Evolutionary conservation across 805 yeast species (phyloP).

Genomic region (Kuraishia piskuri): DNA sequence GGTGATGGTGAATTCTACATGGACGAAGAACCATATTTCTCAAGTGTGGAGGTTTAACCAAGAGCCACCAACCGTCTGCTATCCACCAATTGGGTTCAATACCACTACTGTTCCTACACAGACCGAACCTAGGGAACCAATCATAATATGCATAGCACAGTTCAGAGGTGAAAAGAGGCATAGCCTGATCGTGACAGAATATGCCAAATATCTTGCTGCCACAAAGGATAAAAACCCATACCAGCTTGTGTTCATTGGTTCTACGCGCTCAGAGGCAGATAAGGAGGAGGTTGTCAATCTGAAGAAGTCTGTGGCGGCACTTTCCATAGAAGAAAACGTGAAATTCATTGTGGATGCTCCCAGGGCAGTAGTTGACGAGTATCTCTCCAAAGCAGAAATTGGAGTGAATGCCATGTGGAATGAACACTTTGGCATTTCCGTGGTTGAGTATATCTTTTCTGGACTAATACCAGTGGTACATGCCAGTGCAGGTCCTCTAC

Average conservation of each 20-base stretch:
- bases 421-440: constrained; percentile 97
- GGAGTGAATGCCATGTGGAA: constrained; percentile 99
- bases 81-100: constrained; percentile 83
- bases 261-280: constrained; percentile 69
- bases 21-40: constrained; percentile 79
- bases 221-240: constrained; percentile 27
- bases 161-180: constrained; percentile 95
- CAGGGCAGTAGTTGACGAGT: constrained; percentile 48
- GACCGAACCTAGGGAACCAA: constrained; percentile 22
- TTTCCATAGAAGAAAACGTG: constrained; percentile 30
- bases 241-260: constrained; percentile 69
- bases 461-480: constrained; percentile 88
- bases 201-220: constrained; percentile 36
- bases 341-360: constrained; percentile 68
- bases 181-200: constrained; percentile 56
- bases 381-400: constrained; percentile 48
- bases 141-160: constrained; percentile 71
- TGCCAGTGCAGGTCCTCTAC: constrained; percentile 90
- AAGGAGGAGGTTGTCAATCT: constrained; percentile 46
- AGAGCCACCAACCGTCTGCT: constrained; percentile 39
- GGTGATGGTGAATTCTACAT: constrained; percentile 74
- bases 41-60: constrained; percentile 50
- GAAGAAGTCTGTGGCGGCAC: constrained; percentile 30
- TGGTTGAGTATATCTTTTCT: constrained; percentile 83
- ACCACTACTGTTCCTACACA: constrained; percentile 10